Base-by-base conservation (phyloP, 2,329 filamentous ascomycete species). In the Fusarium fracticaudum region DNA sequence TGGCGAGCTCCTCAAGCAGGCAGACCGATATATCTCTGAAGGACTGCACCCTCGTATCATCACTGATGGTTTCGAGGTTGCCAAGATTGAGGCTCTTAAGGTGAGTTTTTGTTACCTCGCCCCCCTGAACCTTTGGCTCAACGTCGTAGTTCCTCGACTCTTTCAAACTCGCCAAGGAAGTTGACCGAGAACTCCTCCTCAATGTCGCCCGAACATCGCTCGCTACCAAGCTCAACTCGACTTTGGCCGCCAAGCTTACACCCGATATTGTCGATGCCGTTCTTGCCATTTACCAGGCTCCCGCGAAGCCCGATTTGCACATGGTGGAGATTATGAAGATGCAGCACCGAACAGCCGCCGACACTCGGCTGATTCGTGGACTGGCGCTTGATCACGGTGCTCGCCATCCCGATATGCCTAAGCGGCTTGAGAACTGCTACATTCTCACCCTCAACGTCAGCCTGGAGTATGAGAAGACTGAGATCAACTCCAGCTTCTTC, bases 311-410 rank as follows among this genome's bases (percentile, higher is more conserved):
- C 64, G 96, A 99, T 85, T 85, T 99, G 80, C 96, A 98, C 87
- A 99, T 99, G 96, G 90, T 99, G 76, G 96, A 99, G 85, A 98
- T 99, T 79, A 99, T 99, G 96, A 98, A 97, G 83, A 98, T 99
- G 96, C 96, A 99, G 86, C 96, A 99, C 87, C 93, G 96, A 78
- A 95, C 94, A 60, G 95, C 96, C 67, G 94, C 96, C 38, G 96
- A 99, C 84, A 99, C 96, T 65, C 95, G 98, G 84, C 91, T 99
- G 68, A 98, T 99, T 83, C 91, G 93, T 75, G 96, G 96, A 69
- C 88, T 99, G 67, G 96, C 94, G 15, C 87, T 99, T 70, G 96
- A 99, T 80, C 96, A 99, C 83, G 96, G 96, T 76, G 95, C 96
- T 18, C 91, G 96, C 80, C 96, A 99, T 85, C 96, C 96, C 7